Conservation (phyloP, 495 filamentous ascomycete species). For the Glutinoglossum americanum region DNA sequence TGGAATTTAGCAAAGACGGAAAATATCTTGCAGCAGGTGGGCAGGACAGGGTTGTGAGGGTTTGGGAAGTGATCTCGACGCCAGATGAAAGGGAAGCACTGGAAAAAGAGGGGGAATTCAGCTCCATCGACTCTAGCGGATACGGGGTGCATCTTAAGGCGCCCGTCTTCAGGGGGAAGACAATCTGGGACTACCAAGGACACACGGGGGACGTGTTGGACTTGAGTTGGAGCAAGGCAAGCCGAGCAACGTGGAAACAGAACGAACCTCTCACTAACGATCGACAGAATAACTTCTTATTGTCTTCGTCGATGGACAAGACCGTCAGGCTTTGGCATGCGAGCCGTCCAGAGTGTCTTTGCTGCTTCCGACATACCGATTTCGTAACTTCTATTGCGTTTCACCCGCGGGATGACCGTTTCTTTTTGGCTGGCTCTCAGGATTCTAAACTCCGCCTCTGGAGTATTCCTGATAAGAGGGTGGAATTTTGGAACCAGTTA, state of each 20-base stretch:
- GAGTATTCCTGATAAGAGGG: constrained; percentile 93
- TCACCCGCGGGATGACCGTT: constrained; percentile 85
- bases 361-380: constrained; percentile 90
- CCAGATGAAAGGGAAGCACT: constrained; percentile 52
- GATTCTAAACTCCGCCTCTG: constrained; percentile 84
- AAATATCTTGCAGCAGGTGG: constrained; percentile 78
- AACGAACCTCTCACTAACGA: not conserved
- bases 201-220: constrained; percentile 79
- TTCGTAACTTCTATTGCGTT: constrained; percentile 91
- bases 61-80: constrained; percentile 78
- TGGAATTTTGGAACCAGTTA: constrained; percentile 66
- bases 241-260: constrained; percentile 3
- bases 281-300: constrained; percentile 73
- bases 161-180: constrained; percentile 70
- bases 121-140: constrained; percentile 20
- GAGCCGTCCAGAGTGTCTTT: constrained; percentile 66
- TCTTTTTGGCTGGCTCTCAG: constrained; percentile 85
- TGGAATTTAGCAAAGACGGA: constrained; percentile 84
- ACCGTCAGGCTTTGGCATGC: constrained; percentile 92
- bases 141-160: constrained; percentile 47
- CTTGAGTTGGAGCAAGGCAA: constrained; percentile 86
- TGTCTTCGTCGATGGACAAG: constrained; percentile 97
- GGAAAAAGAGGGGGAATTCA: constrained; percentile 46
- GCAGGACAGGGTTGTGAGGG: constrained; percentile 63
- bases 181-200: constrained; percentile 57